These are phyloP conservation scores for Aureobasidium vineae DNA, from an alignment of 2,329 filamentous ascomycete genomes.

Conservation along the genomic window DNA sequence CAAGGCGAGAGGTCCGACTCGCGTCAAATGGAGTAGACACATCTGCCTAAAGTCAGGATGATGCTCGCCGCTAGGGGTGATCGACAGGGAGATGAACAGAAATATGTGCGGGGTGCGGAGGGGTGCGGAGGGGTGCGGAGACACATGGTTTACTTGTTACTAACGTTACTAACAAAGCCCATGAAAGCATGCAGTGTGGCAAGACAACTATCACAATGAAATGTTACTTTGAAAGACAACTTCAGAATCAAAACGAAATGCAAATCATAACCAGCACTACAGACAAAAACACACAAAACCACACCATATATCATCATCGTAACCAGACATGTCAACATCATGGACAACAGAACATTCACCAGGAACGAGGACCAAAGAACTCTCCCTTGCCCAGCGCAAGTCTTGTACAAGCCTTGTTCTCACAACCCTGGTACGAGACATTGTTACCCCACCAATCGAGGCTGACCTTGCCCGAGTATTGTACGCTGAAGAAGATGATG, in stretches of 20 bases:
- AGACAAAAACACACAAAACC: neutral
- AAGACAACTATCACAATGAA: no score
- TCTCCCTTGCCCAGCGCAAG: neutral
- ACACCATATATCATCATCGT: no score
- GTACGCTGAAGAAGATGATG: slow-evolving; percentile 17
- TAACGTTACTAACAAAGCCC: neutral
- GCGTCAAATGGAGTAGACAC: neutral
- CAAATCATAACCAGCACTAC: neutral
- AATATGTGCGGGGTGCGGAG: slow-evolving; percentile 1
- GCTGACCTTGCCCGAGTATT: neutral
- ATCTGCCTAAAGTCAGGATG: slow-evolving; percentile 8
- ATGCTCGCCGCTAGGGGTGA: neutral
- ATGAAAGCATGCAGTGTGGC: neutral
- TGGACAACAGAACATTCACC: neutral
- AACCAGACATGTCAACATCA: no score
- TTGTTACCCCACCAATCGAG: slow-evolving; percentile 18
- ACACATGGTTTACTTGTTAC: neutral
- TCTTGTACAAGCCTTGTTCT: neutral
- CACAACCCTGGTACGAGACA: slow-evolving; percentile 2
- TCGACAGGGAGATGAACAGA: neutral
- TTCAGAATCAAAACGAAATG: no score
- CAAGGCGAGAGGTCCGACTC: neutral
- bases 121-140: neutral
- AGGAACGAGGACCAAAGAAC: slow-evolving; percentile 11
- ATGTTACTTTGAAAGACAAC: no score